These are phyloP conservation scores for Chrysanthemum lavandulifolium DNA, from an alignment of 129 eudicot genomes.

Conservation along the genomic window DNA sequence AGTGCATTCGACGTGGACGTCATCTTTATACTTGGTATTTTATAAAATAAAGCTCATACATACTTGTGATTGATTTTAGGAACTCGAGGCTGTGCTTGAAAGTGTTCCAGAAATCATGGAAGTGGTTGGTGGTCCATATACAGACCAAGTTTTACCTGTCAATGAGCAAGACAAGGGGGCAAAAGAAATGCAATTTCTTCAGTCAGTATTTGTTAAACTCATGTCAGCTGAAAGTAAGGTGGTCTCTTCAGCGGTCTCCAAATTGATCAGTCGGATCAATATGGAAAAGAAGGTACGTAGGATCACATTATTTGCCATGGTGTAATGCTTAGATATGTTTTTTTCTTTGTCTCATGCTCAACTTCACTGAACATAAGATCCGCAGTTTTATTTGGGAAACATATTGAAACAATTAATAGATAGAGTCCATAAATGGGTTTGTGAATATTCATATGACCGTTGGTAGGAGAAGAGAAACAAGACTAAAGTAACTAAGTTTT, in stretches of 20 bases:
- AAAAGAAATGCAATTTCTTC: constrained; percentile 52
- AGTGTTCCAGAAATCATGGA: constrained; percentile 76
- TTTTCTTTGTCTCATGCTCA: no score
- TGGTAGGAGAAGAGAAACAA: no score
- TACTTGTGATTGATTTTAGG: constrained; percentile 34
- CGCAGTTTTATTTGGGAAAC: no score
- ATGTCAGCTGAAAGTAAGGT: constrained; percentile 67
- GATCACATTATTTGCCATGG: neutral
- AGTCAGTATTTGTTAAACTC: constrained; percentile 56
- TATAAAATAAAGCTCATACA: no score
- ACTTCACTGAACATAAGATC: no score
- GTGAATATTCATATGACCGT: no score
- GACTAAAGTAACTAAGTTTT: no score
- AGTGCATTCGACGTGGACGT: no score
- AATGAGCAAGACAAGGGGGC: constrained; percentile 46
- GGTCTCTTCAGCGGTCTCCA: constrained; percentile 44
- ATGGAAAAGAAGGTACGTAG: constrained; percentile 47
- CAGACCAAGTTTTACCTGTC: constrained; percentile 40
- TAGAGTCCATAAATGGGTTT: no score
- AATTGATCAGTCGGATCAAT: constrained; percentile 58
- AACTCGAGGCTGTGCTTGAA: constrained; percentile 60
- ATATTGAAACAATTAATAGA: no score
- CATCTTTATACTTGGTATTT: no score
- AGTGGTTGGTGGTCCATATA: constrained; percentile 58
- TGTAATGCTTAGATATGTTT: no score